Conservation (phyloP, 2,329 filamentous ascomycete genomes). For the Fusarium solani-melongenae region DNA sequence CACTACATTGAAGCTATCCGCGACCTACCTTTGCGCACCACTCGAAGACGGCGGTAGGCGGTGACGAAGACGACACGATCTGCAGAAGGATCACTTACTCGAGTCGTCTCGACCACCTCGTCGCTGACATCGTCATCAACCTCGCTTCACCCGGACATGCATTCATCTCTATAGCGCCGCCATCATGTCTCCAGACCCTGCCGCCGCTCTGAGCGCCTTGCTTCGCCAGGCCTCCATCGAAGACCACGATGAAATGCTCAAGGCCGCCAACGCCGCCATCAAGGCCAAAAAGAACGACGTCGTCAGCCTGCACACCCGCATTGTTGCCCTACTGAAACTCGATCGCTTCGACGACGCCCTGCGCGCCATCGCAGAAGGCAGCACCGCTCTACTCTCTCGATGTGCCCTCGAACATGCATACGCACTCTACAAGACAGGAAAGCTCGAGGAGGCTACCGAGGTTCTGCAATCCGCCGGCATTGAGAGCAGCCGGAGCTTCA, state of each 20-base stretch:
- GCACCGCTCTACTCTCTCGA: slow-evolving; percentile 67
- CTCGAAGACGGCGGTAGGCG: slow-evolving; percentile 9
- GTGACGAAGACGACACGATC: not conserved
- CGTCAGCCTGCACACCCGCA: slow-evolving; percentile 74
- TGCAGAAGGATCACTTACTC: not conserved
- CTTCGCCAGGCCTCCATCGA: slow-evolving; percentile 67
- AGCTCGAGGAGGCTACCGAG: slow-evolving; percentile 72
- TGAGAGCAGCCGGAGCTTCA: slow-evolving; percentile 50
- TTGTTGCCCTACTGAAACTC: slow-evolving; percentile 81
- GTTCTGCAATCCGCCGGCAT: slow-evolving; percentile 50
- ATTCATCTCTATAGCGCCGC: slow-evolving; percentile 31
- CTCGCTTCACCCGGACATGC: slow-evolving; percentile 37
- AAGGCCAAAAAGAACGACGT: slow-evolving; percentile 69
- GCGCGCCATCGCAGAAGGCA: slow-evolving; percentile 72
- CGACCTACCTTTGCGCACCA: slow-evolving; percentile 3
- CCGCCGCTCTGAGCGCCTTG: slow-evolving; percentile 63
- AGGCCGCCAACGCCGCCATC: slow-evolving; percentile 69
- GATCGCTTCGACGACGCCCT: slow-evolving; percentile 85
- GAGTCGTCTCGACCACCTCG: not conserved
- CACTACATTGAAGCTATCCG: slow-evolving; percentile 18
- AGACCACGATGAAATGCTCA: slow-evolving; percentile 80
- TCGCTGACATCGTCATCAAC: not conserved
- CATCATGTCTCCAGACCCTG: slow-evolving; percentile 58
- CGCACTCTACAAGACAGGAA: slow-evolving; percentile 83
- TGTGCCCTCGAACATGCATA: slow-evolving; percentile 80